Percentiles rank a stretch among this genome's conserved stretches.
These are phyloP conservation scores for Viola pubescens DNA, from an alignment of 441 rosid species.

Conservation along the genomic window DNA sequence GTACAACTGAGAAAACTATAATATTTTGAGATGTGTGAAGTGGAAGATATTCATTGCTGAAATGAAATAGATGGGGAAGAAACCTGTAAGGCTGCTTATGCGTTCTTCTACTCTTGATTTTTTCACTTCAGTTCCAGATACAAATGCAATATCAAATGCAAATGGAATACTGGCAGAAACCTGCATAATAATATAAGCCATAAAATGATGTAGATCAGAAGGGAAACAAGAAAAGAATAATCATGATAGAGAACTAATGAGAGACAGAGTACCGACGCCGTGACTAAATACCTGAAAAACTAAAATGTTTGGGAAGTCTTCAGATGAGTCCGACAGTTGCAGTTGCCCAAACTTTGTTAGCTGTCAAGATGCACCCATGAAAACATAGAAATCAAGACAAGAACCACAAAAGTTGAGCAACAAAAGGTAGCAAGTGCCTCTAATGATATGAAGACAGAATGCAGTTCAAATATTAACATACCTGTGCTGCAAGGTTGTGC, in stretches of 20 bases:
- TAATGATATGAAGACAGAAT: conserved; percentile 1
- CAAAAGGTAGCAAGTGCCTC: background rate
- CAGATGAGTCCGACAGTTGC: conserved; percentile 66
- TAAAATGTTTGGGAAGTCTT: conserved; percentile 64
- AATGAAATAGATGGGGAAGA: conserved; percentile 17
- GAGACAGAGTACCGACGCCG: background rate
- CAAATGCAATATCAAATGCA: conserved; percentile 64
- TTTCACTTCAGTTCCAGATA: conserved; percentile 54
- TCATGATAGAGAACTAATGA: conserved; percentile 9
- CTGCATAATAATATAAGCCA: conserved; percentile 32
- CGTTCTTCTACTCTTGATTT: conserved; percentile 60
- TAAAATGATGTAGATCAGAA: conserved; percentile 5
- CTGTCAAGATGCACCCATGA: conserved; percentile 33
- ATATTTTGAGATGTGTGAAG: conserved; percentile 6
- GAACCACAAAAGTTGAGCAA: background rate
- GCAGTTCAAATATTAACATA: conserved; percentile 23
- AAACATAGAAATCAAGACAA: conserved; percentile 14
- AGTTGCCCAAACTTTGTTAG: conserved; percentile 49
- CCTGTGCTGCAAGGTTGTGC: conserved; percentile 69
- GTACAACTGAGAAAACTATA: background rate
- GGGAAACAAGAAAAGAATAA: conserved; percentile 9
- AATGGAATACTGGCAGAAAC: conserved; percentile 72
- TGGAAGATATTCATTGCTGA: conserved; percentile 7
- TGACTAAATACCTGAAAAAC: conserved; percentile 68
- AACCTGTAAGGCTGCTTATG: conserved; percentile 71